Base-by-base conservation (phyloP, 192 early-diverging fungal species). In the Backusella morwellensis region DNA sequence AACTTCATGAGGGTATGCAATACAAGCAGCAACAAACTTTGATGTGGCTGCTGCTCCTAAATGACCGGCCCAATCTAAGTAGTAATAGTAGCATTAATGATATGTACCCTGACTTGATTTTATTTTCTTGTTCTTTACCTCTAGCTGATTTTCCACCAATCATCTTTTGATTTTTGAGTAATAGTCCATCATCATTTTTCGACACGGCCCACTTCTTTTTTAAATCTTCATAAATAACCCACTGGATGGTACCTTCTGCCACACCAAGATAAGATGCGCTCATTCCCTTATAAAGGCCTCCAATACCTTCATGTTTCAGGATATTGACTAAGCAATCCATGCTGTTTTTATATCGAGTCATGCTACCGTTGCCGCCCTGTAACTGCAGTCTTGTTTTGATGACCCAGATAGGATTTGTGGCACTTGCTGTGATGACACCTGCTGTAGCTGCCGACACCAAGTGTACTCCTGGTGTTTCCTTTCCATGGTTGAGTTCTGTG, bases 1-100 rank as follows among this genome's bases (percentile, higher is more conserved):
- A 1, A 97, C 97, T 83, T 99, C 98, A 77, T 99, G 98, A 35
- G 98, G 98, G 78, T 99, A 99, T 6, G 97, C 94, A 32, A 93
- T 79, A 35, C 93, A 85, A 15, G 96, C 94, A 0, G 98, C 97
- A 36, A 94, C 75, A 35, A 98, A 86, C 70, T 99, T 99, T 40
- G 98, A 92, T 32, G 85, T 56, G 5, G 93, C 95, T 6, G 98
- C 97, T 5, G 93, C 89, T 12, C 88, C 89, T 77, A 97, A 88
- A 63, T 93, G 95, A 63, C 95, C 95, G 38, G 90, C 79, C 96
- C 95, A 96, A 42, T 91, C 87, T 75, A 80, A 40, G 34, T 59
- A 47, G 5, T 12, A 14, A 54, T 32, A 79, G 2, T 35, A 3
- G 32, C 32, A 32, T 32, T 32, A 4, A 15, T 23, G 14, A 67